phyloP scores from a whole-genome alignment of 2,329 filamentous ascomycete species.

The Fusarium palustre region DNA sequence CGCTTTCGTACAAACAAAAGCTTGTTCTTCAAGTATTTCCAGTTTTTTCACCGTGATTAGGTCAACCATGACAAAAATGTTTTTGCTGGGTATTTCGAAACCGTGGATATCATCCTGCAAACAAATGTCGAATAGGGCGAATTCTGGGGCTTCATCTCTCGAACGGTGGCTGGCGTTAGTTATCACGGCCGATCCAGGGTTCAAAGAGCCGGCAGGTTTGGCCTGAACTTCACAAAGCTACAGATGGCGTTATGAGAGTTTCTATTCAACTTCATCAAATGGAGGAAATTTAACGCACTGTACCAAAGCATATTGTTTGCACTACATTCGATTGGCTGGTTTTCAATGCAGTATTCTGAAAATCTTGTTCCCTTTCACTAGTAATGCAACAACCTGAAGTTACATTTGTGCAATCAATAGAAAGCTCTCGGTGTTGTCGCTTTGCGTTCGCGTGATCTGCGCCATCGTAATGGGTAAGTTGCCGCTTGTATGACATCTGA shows the following conservation, averaged over 20 bases:
- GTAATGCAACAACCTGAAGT: not conserved
- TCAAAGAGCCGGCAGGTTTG: fast-evolving
- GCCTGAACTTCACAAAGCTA: not conserved
- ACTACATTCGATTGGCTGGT: fast-evolving
- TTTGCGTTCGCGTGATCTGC: not conserved
- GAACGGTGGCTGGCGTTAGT: fast-evolving
- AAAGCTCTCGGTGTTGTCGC: not conserved
- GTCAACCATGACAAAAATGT: not conserved
- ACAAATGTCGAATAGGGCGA: not conserved
- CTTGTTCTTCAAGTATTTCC: fast-evolving
- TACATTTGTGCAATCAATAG: not conserved
- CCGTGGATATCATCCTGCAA: not conserved
- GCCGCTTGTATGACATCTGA: not conserved
- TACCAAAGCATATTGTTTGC: not conserved
- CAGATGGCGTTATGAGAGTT: fast-evolving
- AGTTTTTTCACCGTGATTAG: not conserved
- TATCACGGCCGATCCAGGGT: not conserved
- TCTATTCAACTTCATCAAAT: fast-evolving
- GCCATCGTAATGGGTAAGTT: not conserved
- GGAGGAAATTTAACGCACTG: fast-evolving
- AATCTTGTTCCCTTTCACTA: not conserved
- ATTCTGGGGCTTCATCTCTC: no score
- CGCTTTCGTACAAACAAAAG: not conserved
- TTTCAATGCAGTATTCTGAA: not conserved
- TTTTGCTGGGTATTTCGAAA: not conserved